Conservation (phyloP, 768 basidiomycete species). For the Boletus vermiculosoides region DNA sequence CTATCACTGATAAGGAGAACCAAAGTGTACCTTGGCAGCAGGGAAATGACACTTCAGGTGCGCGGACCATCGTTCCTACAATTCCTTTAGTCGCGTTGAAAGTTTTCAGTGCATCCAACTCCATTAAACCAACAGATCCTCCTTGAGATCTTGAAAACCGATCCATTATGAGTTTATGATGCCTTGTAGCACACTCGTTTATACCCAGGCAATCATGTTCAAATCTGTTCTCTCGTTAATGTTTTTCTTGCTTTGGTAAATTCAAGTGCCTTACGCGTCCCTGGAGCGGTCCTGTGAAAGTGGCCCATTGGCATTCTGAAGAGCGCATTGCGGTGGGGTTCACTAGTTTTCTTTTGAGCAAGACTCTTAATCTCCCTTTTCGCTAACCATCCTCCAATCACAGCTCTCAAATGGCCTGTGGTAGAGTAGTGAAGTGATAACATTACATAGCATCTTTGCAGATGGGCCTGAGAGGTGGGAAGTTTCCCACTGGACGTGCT, state of each 20-base stretch:
- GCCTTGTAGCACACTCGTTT: background rate
- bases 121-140: background rate
- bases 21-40: background rate
- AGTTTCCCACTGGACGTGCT: background rate
- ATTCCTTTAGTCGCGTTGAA: background rate
- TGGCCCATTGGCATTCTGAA: background rate
- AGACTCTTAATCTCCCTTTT: background rate
- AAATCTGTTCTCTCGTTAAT: background rate
- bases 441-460: background rate
- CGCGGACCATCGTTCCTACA: background rate
- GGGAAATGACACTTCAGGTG: background rate
- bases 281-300: background rate
- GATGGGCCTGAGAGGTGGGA: background rate
- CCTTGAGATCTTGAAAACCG: background rate
- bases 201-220: background rate
- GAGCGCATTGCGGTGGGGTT: background rate
- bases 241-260: background rate
- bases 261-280: background rate
- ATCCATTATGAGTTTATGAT: background rate
- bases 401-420: background rate
- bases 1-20: background rate
- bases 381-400: background rate
- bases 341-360: background rate
- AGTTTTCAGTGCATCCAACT: background rate
- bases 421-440: background rate